Base-by-base conservation (phyloP, 2,329 filamentous ascomycete genomes). In the Orbilia brochopaga region DNA sequence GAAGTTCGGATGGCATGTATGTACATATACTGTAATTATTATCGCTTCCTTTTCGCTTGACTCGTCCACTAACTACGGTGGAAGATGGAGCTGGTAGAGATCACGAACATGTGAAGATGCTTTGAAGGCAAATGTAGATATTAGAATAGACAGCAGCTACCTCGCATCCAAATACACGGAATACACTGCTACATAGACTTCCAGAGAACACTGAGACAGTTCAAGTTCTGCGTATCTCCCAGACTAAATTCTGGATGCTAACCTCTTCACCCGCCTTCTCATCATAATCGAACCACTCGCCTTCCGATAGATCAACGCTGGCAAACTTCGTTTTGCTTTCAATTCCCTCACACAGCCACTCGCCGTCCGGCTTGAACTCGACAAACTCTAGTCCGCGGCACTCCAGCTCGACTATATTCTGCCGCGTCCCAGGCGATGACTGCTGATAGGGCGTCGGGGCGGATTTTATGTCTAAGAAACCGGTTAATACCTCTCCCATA, bases 231-330 rank as follows among this genome's bases (percentile, higher is more conserved):
- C 86, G 85, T 75, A 99, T 89, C 75, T 92, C 88, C 91, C 92
- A 99, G 73, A 86, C 90, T 62, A 96, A 80, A 30, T 94, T 90
- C 79, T 91, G 93, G 79, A 97, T 92, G 79, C 90, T 94, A 52
- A 97, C 92, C 80, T 97, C 92, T 55, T 96, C 91, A 0, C 88
- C 85, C 0, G 90, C 85, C 82, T 97, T 97, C 81, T 97, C 92
- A 76, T 97, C 92, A 77, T 97, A 99, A 76, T 97, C 93, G 80
- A 90, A 99, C 94, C 94, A 99, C 77, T 99, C 94, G 24, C 90
- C 93, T 27, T 99, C 94, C 0, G 83, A 83, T 62, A 99, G 81
- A 75, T 97, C 92, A 60, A 97, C 90, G 3, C 81, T 86, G 0
- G 86, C 83, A 78, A 99, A 99, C 77, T 91, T 90, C 44, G 90